phyloP scores from a whole-genome alignment of 345 rosid species.

The Gossypium longicalyx region DNA sequence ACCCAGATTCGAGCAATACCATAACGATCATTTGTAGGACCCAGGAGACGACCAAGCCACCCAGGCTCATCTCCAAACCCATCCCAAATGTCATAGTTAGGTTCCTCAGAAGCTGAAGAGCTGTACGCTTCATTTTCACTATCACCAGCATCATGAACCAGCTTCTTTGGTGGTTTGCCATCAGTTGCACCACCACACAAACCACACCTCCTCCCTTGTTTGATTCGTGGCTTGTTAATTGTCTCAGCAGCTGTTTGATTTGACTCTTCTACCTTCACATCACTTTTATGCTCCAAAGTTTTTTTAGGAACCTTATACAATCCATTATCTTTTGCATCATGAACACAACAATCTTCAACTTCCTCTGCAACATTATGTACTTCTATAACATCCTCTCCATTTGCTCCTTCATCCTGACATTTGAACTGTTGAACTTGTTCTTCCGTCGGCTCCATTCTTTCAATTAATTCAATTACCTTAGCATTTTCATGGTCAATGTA shows the following conservation, averaged over 20 bases:
- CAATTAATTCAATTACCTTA: constrained; percentile 19
- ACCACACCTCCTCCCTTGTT: constrained; percentile 85
- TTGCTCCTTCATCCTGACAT: constrained; percentile 17
- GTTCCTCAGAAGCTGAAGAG: constrained; percentile 82
- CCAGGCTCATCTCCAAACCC: constrained; percentile 94
- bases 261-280: constrained; percentile 23
- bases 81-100: constrained; percentile 83
- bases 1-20: constrained; percentile 99
- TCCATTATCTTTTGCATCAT: constrained; percentile 29
- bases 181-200: constrained; percentile 96
- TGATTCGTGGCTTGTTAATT: constrained; percentile 43
- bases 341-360: constrained; percentile 30
- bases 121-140: constrained; percentile 76
- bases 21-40: constrained; percentile 88
- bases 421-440: constrained; percentile 18
- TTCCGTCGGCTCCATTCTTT: constrained; percentile 23
- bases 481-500: constrained; percentile 24
- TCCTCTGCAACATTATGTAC: constrained; percentile 24
- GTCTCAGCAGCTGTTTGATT: constrained; percentile 30
- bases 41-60: constrained; percentile 94
- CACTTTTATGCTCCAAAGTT: constrained; percentile 33
- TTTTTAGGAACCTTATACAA: constrained; percentile 31
- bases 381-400: constrained; percentile 24
- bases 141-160: constrained; percentile 57
- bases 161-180: constrained; percentile 84